phyloP scores from a whole-genome alignment of 2,329 filamentous ascomycete species.

The Neofusicoccum umdonicola region DNA sequence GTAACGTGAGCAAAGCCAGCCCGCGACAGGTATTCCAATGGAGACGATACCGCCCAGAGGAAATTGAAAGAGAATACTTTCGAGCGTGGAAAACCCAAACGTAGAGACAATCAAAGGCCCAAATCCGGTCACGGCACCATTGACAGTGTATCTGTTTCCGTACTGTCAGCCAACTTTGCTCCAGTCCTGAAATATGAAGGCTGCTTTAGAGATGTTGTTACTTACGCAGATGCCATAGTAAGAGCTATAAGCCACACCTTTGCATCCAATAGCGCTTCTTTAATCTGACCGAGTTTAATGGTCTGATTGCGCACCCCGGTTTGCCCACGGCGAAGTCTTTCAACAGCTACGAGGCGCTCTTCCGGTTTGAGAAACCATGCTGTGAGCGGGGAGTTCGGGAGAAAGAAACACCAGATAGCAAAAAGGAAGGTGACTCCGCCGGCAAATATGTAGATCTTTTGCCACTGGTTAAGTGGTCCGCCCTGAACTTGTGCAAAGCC shows the following conservation, averaged over 20 bases:
- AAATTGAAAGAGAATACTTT: slow-evolving; percentile 71
- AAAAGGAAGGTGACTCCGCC: no score
- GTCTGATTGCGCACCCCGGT: slow-evolving; percentile 41
- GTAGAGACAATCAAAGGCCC: slow-evolving; percentile 70
- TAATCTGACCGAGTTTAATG: slow-evolving; percentile 62
- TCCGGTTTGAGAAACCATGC: no score
- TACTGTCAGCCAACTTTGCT: no score
- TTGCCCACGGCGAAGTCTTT: no score
- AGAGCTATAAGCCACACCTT: slow-evolving; percentile 64
- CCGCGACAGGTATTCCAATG: slow-evolving; percentile 63
- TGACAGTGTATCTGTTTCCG: slow-evolving; percentile 54
- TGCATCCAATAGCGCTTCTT: slow-evolving; percentile 56
- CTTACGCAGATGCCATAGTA: slow-evolving; percentile 64
- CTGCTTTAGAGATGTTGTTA: no score
- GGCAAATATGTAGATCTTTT: no score
- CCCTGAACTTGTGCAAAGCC: slow-evolving; percentile 34
- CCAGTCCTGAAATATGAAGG: no score
- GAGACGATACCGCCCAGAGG: slow-evolving; percentile 69
- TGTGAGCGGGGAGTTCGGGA: no score
- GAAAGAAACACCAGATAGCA: no score
- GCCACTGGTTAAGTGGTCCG: slow-evolving; percentile 46
- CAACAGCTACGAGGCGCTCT: no score
- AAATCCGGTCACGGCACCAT: slow-evolving; percentile 68
- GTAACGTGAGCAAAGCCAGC: slow-evolving; percentile 41
- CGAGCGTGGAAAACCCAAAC: slow-evolving; percentile 63